Base-by-base conservation (phyloP, 148 eudicot genomes). In the Chenopodium quinoa region DNA sequence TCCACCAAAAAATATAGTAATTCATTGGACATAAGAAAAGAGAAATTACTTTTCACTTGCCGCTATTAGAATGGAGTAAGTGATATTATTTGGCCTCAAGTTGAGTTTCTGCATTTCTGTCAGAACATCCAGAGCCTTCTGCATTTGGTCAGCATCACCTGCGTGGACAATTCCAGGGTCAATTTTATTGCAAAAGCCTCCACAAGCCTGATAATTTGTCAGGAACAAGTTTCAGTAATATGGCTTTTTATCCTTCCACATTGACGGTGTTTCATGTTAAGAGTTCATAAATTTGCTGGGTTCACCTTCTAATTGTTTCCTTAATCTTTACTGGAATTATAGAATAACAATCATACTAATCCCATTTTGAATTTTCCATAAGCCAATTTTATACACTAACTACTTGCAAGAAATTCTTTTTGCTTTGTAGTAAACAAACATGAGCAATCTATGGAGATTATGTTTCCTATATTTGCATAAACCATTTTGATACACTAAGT, bases 11-110 rank as follows among this genome's bases (percentile, higher is more conserved):
- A 75, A 66, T 29, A 46, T 17, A 16, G 44, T 7, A n/a, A 29
- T 34, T 40, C n/a, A 60, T 23, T 10, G 67, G 66, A 77, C 13
- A 17, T 19, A 74, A 44, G 62, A 71, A 75, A 56, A 71, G 76
- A 83, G 80, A 72, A 83, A 86, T 89, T 91, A 96, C 99, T 90
- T 93, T 91, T 93, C 98, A 88, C 95, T 90, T 85, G 92, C 94
- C 48, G 89, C 95, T 70, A 92, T 75, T 77, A 96, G 90, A 86
- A 94, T 82, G 81, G 99, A 92, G 89, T 93, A 96, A 81, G 98
- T 96, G 84, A 96, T 85, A 71, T 85, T 86, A 84, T 96, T 93
- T 32, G 99, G 97, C 68, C 86, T 71, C 83, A 96, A 82, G 77
- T 94, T 92, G 8, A 85, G 74, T 67, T 82, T 84, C 87, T 92